Evolutionary conservation across 73 alveolate species (phyloP), one percentile per base, ranked within the genome.

Genomic region (Uronychia binucleata): DNA sequence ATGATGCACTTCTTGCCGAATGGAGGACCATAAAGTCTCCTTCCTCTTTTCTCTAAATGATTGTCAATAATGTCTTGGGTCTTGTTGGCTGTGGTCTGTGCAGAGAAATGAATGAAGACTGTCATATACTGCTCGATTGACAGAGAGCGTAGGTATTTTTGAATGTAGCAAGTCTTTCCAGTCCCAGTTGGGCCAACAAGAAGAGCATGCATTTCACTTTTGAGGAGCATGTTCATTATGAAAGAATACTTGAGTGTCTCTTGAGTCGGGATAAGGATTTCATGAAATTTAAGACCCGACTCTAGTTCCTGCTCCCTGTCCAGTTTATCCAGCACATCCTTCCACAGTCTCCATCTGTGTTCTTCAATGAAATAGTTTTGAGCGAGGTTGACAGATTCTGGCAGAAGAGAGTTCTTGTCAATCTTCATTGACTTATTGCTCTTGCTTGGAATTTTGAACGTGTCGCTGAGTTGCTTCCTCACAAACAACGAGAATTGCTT

Each of bases 161-260:
- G 79, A 77, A 94, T 90, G 58, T 89, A 93, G 60, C 89, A 83
- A 75, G 98, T 90, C 79, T 95, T 95, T 31, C 98, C 99, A 28
- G 97, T 95, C 5, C 98, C 99, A 31, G 98, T 95, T 31, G 98
- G 96, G 0, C 99, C 99, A 26, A 94, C 92, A 58, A 96, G 83
- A 85, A 94, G 77, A 46, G 94, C 89, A 30, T 94, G 98, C 33
- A 90, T 81, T 57, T 88, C 88, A 57, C 92, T 88, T 79, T 95
- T 88, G 57, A 96, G 77, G 78, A 91, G 85, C 83, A 90, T 90
- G 35, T 95, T 93, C 31, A 96, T 85, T 13, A 96, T 84, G 81
- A 59, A 87, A 25, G 99, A 78, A 58, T 94, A 89, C 83, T 97
- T 95, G 26, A 95, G 93, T 46, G 95, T 90, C 86, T 96, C 99